Base-by-base conservation (phyloP, 331 rosid genomes). In the Dryas integrifolia region DNA sequence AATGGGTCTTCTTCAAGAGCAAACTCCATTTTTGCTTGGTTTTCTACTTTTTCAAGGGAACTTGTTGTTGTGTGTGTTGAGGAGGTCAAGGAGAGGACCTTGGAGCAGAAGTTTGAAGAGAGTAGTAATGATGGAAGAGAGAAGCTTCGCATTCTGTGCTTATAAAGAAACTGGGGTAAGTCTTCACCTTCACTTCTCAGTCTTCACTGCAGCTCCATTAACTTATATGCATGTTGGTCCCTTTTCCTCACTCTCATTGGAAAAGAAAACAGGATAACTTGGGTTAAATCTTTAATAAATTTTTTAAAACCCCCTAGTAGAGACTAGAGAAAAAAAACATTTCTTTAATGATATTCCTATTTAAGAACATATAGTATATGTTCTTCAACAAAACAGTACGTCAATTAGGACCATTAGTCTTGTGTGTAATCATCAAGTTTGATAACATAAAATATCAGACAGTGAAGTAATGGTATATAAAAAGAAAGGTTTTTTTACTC, bases 1-100 rank as follows among this genome's bases (percentile, higher is more conserved):
- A 85, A 62, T 40, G 92, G 86, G 74, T 89, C 80, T 77, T 80
- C 82, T 77, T 80, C 82, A 77, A 82, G 85, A 84, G 82, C 85
- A 80, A 89, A 85, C 76, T 81, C 88, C 96, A 91, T 91, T 41
- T 67, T 35, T 0, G 11, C 21, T 67, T 8, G n/a, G 9, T 73
- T 50, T 51, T 44, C 18, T 30, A 30, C 35, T n/a, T 7, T 9
- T 16, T 1, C n/a, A 52, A 38, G 15, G 16, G 38, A 56, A 24
- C 58, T 35, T 72, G 58, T 26, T 48, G 24, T 58, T 18, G 70
- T 72, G 73, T 48, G 76, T 57, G 38, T 74, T 69, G 51, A 57
- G 77, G 43, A 60, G 43, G 69, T 78, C 65, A 75, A 70, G 72
- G 77, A 30, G 60, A 35, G 75, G 18, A 44, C 65, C 59, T 15